Percentiles rank a stretch among this genome's conserved stretches.
These are phyloP conservation scores for Metroxylon sagu DNA, from an alignment of 176 grass and related monocot species.

Conservation along the genomic window DNA sequence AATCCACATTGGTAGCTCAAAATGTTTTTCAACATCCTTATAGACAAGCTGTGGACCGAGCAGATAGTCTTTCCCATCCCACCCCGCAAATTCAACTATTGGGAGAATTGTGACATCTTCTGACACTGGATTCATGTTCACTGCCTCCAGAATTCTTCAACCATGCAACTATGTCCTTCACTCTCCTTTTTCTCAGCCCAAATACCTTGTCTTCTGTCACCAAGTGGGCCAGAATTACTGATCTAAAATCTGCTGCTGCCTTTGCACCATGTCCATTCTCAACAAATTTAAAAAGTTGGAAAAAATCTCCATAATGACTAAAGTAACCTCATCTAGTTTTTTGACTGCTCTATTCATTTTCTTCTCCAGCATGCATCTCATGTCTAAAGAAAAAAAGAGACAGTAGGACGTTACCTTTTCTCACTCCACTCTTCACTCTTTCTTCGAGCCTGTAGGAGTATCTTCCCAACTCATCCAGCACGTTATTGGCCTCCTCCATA, in stretches of 20 bases:
- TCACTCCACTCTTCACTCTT: background rate
- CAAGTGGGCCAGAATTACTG: no score
- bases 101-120: conserved; percentile 9
- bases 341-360: background rate
- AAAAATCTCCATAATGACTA: background rate
- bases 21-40: background rate
- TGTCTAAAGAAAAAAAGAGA: background rate
- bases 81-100: conserved; percentile 14
- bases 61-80: conserved; percentile 33
- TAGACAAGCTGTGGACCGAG: conserved; percentile 25
- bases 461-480: conserved; percentile 21
- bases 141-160: no score
- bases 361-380: background rate
- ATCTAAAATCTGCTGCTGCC: no score
- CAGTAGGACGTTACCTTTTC: background rate
- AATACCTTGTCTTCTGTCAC: no score
- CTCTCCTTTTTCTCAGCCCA: no score
- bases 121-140: no score
- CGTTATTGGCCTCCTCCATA: conserved; percentile 23
- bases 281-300: no score
- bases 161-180: no score
- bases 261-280: no score
- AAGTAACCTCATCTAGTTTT: conserved; percentile 1
- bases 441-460: conserved; percentile 24
- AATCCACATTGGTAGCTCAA: conserved; percentile 7